phyloP scores from a whole-genome alignment of 331 rosid species.

The Stylosanthes scabra region DNA sequence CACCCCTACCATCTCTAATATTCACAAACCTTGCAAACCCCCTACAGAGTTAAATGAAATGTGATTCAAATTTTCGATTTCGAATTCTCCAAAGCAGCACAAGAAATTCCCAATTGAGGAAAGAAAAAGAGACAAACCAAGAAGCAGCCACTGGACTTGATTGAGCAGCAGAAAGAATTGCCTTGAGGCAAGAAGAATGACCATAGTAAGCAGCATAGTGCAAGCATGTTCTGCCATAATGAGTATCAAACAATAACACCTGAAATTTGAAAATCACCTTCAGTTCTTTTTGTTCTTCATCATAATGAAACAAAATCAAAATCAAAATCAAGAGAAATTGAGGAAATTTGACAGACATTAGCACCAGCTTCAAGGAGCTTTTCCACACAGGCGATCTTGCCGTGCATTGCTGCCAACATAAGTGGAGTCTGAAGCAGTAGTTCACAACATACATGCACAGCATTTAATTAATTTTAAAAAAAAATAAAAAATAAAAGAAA shows the following conservation, averaged over 20 bases:
- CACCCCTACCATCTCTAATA: slow-evolving; percentile 81
- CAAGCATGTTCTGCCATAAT: slow-evolving; percentile 82
- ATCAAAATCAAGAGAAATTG: slow-evolving; percentile 5
- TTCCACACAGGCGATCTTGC: slow-evolving; percentile 73
- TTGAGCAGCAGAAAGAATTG: slow-evolving; percentile 76
- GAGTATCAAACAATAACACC: slow-evolving; percentile 87
- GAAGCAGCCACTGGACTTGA: slow-evolving; percentile 83
- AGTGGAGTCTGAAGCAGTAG: slow-evolving; percentile 73
- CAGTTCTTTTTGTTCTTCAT: background rate
- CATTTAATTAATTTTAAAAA: background rate
- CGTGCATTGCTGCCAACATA: slow-evolving; percentile 96
- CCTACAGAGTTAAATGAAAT: slow-evolving; percentile 49
- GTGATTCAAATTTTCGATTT: background rate
- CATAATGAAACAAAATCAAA: background rate
- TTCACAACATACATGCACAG: slow-evolving; percentile 32
- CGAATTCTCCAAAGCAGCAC: background rate
- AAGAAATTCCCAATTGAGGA: slow-evolving; percentile 3
- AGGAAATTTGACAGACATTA: slow-evolving; percentile 58
- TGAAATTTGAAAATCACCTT: slow-evolving; percentile 33
- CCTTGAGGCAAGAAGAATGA: slow-evolving; percentile 76
- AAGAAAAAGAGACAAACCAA: slow-evolving; percentile 56
- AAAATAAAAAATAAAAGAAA: no score
- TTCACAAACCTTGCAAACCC: slow-evolving; percentile 90
- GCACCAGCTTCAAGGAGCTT: slow-evolving; percentile 87
- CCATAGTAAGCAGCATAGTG: slow-evolving; percentile 88